These are phyloP conservation scores for Microstegium vimineum DNA, from an alignment of 176 grass and related monocot genomes.

Conservation along the genomic window DNA sequence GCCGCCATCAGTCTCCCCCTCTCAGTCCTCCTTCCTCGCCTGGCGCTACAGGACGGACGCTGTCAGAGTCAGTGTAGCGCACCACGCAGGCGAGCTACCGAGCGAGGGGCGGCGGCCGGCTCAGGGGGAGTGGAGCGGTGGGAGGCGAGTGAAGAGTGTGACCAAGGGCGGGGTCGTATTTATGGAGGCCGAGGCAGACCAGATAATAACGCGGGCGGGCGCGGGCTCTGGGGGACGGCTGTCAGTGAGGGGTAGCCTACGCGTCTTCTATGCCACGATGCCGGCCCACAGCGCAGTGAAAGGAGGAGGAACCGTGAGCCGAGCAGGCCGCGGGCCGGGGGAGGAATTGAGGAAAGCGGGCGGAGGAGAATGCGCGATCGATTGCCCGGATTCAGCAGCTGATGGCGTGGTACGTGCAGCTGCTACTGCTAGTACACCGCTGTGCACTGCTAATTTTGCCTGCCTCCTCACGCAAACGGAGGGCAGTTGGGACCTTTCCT, in stretches of 20 bases:
- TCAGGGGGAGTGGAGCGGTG: background rate
- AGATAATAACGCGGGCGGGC: constrained; percentile 40
- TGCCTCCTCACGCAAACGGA: background rate
- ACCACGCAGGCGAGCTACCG: background rate
- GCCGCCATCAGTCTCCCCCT: constrained; percentile 1
- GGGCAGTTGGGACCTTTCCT: background rate
- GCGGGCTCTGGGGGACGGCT: too few relatives aligned
- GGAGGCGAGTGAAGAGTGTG: background rate
- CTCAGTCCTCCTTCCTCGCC: background rate
- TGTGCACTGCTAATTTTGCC: background rate
- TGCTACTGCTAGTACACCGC: background rate
- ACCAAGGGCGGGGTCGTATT: constrained; percentile 15
- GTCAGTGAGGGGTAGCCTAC: background rate
- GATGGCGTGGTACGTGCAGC: background rate
- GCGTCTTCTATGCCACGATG: too few relatives aligned
- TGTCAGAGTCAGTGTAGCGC: background rate
- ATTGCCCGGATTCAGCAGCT: background rate
- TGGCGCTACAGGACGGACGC: background rate
- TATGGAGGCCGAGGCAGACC: constrained; percentile 29
- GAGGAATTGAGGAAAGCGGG: background rate
- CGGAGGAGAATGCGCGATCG: background rate
- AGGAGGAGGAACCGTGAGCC: too few relatives aligned
- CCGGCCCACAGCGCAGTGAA: background rate
- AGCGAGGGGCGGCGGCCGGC: background rate
- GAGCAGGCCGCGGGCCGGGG: background rate